These are phyloP conservation scores for Ensete ventricosum DNA, from an alignment of 176 grass and related monocot genomes.

Conservation along the genomic window DNA sequence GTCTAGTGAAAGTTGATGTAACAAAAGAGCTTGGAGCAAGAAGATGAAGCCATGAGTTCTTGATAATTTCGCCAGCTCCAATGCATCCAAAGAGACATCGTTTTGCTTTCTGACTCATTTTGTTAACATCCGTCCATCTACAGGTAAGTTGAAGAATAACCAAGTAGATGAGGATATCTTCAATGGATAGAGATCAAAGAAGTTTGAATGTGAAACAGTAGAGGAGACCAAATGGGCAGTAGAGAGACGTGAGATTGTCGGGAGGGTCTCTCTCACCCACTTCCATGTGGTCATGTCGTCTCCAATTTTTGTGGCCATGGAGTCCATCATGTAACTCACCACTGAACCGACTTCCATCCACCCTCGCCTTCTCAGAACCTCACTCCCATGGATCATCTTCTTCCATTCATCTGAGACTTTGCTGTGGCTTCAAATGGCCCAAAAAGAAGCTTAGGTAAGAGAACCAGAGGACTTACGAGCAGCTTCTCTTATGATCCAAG, in stretches of 20 bases:
- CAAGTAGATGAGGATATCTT: no score
- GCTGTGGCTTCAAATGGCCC: background rate
- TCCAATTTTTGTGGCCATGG: background rate
- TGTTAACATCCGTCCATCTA: no score
- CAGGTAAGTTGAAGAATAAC: no score
- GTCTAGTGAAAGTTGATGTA: no score
- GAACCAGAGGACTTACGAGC: no score
- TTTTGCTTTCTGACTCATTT: no score
- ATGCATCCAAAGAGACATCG: no score
- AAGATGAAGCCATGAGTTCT: no score
- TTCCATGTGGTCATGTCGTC: constrained; percentile 3
- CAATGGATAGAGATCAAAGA: background rate
- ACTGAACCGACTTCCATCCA: background rate
- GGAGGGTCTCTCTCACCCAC: background rate
- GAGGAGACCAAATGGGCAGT: background rate
- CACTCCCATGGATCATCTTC: background rate
- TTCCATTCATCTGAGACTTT: background rate
- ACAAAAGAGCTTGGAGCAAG: no score
- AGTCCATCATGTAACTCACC: constrained; percentile 6
- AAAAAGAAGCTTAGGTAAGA: background rate
- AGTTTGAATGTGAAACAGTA: background rate
- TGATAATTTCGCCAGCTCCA: no score
- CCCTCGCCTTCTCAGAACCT: background rate
- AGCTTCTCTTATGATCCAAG: no score
- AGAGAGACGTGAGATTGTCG: background rate